Percentiles rank a stretch among this genome's conserved stretches.
Conservation (phyloP, 805 yeast species). For the Metschnikowia sp. region DNA sequence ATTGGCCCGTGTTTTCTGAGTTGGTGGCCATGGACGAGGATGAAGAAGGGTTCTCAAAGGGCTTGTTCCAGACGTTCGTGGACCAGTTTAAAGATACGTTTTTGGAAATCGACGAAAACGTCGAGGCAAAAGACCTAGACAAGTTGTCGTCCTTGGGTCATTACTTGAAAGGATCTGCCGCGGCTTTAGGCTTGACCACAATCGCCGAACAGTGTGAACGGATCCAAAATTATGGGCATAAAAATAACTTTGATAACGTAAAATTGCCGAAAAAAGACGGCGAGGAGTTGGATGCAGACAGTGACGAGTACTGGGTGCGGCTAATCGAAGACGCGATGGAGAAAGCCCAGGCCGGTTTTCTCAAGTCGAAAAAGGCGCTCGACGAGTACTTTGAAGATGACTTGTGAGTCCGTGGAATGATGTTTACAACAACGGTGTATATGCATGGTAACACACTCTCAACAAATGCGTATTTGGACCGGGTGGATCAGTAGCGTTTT, state of each 20-base stretch:
- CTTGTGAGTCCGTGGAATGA: conserved; percentile 1
- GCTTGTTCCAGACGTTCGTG: conserved; percentile 76
- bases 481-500: too few relatives aligned
- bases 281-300: conserved; percentile 10
- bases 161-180: conserved; percentile 92
- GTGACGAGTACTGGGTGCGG: conserved; percentile 36
- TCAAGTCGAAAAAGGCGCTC: conserved; percentile 47
- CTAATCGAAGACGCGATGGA: conserved; percentile 53
- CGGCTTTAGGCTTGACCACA: conserved; percentile 81
- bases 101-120: conserved; percentile 59
- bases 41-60: conserved; percentile 82
- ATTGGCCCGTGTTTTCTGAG: conserved; percentile 87
- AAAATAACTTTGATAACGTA: conserved; percentile 38
- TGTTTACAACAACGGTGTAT: too few relatives aligned
- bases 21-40: conserved; percentile 94
- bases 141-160: conserved; percentile 80
- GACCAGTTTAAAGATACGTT: conserved; percentile 87
- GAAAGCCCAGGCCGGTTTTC: conserved; percentile 50
- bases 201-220: conserved; percentile 88
- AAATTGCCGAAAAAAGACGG: conserved; percentile 18
- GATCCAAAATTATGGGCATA: conserved; percentile 84
- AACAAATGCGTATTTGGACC: too few relatives aligned
- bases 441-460: too few relatives aligned
- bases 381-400: conserved; percentile 48
- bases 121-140: conserved; percentile 46